Base-by-base conservation (phyloP, 2,329 filamentous ascomycete species). In the Gyromitra esculenta region DNA sequence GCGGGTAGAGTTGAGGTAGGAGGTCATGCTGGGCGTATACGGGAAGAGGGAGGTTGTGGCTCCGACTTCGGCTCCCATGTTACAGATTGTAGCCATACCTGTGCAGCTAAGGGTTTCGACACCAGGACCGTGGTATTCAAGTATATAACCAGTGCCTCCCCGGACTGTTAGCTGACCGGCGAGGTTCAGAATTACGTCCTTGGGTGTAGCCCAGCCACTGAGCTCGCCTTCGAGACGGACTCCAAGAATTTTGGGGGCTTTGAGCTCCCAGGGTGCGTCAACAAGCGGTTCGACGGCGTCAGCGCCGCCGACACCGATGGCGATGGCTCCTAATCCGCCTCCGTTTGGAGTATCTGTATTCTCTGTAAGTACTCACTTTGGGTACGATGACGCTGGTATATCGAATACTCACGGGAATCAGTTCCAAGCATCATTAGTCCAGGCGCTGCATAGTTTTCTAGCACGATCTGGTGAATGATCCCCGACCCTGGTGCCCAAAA, bases 361-460 rank as follows among this genome's bases (percentile, higher is more conserved):
- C 39, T 37, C 15, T 56, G 62, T 77, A 43, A 71, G 52, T 35
- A 7, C 52, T 37, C 18, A 62, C 11, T 25, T 31, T 25, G 21
- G 2, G 18, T 56, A 18, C 35, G 25, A 41, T 31, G 9, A n/a
- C 21, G 4, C 15, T 7, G 31, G 31, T 52, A 48, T 45, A 13
- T 25, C 21, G 5, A 35, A 31, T 37, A 65, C 76, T 63, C 65
- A 76, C 77, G 96, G 82, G 93, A 97, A 84, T 99, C 96, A 39
- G 96, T 99, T 72, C 96, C 96, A 52, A 99, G 88, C 94, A 99
- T 98, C 94, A 99, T 97, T 81, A 98, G 85, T 64, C 96, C 96
- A 21, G 96, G 96, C n/a, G 95, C 90, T 43, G 94, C 92, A 83
- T 99, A 99, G 85, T 99, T 98, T 86, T 99, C 96, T 81, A 99